These are phyloP conservation scores for Globisporangium lucens DNA, from an alignment of 352 stramenopile genomes.

Conservation along the genomic window DNA sequence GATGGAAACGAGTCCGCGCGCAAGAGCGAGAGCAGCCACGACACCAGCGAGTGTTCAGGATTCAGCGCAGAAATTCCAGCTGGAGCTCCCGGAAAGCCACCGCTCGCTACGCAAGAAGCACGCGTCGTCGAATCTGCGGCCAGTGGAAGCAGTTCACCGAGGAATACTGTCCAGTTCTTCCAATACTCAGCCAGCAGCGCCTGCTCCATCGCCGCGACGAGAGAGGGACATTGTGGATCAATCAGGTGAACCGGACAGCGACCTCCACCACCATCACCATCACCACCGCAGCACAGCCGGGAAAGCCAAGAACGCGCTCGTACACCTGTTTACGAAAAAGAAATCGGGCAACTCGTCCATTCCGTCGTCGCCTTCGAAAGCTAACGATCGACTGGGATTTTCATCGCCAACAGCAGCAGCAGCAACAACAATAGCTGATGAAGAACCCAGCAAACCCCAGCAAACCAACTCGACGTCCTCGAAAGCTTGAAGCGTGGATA, in stretches of 20 bases:
- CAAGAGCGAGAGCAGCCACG: slow-evolving; percentile 3
- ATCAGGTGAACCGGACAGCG: background rate
- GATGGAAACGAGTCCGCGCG: slow-evolving; percentile 14
- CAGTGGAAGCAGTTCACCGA: slow-evolving; percentile 1
- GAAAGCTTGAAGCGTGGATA: background rate
- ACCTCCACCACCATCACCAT: background rate
- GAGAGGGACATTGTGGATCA: background rate
- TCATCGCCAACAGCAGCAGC: background rate
- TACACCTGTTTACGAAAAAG: slow-evolving; percentile 25
- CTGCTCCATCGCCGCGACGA: background rate
- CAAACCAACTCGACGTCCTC: background rate
- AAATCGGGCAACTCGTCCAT: slow-evolving; percentile 2
- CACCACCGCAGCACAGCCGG: slow-evolving; percentile 14
- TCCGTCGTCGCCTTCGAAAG: slow-evolving; percentile 10
- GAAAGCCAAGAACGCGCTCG: slow-evolving; percentile 24
- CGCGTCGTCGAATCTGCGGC: background rate
- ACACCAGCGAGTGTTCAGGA: slow-evolving; percentile 8
- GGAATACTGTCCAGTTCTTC: background rate
- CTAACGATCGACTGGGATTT: background rate
- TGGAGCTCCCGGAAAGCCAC: slow-evolving; percentile 45
- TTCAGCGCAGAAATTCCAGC: slow-evolving; percentile 32
- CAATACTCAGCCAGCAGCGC: background rate
- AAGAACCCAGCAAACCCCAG: background rate
- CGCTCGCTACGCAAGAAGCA: slow-evolving; percentile 40
- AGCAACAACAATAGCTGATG: background rate